A percentile compares a stretch with the other conserved stretches of the same genome.
These are phyloP conservation scores for Oropetium thomaeum DNA, from an alignment of 176 grass and related monocot genomes.

Conservation along the genomic window DNA sequence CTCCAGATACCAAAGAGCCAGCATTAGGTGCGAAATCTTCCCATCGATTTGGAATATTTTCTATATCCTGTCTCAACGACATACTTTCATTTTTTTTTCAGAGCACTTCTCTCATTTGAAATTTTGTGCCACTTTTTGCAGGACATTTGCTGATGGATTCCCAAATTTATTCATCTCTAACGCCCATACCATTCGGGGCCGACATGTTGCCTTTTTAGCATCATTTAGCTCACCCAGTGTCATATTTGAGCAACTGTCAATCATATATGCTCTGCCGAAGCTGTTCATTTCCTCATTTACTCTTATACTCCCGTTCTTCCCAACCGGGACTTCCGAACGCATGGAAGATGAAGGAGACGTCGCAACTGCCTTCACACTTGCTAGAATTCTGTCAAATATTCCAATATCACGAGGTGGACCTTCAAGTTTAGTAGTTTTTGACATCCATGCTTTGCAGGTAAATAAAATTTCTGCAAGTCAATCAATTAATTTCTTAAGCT, in stretches of 20 bases:
- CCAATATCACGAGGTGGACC: constrained; percentile 93
- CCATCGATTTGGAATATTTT: constrained; percentile 3
- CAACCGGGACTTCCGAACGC: constrained; percentile 87
- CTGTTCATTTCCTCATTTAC: constrained; percentile 86
- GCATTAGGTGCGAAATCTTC: no score
- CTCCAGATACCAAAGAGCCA: no score
- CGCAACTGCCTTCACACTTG: constrained; percentile 89
- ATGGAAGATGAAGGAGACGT: constrained; percentile 98
- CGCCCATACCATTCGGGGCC: constrained; percentile 66
- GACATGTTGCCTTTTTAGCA: constrained; percentile 91
- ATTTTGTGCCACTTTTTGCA: constrained; percentile 33
- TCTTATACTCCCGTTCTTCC: constrained; percentile 90
- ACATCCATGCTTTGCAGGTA: constrained; percentile 97
- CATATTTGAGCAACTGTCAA: constrained; percentile 95
- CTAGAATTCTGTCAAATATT: constrained; percentile 83
- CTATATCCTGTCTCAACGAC: background rate
- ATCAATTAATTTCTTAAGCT: background rate
- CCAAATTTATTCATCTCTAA: constrained; percentile 93
- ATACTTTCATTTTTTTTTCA: constrained; percentile 6
- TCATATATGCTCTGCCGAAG: constrained; percentile 85
- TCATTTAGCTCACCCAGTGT: constrained; percentile 91
- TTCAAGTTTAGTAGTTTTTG: constrained; percentile 84
- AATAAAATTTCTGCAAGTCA: constrained; percentile 6
- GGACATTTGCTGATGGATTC: constrained; percentile 85
- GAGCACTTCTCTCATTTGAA: background rate